These are phyloP conservation scores for Pythium inflatum DNA, from an alignment of 352 stramenopile genomes.

Conservation along the genomic window DNA sequence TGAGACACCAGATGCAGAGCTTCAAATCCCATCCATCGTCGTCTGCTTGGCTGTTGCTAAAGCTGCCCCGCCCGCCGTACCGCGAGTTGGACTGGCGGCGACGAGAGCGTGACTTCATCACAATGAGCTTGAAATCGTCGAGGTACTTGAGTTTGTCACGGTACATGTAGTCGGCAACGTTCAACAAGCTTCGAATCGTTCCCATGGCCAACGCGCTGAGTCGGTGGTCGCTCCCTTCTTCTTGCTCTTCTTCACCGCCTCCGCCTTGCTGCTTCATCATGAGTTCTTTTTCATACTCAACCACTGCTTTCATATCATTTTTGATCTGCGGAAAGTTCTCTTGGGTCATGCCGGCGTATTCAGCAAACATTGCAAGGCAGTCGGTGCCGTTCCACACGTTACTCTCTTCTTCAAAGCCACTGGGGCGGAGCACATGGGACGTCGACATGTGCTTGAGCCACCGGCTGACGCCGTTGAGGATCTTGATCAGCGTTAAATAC, in stretches of 20 bases:
- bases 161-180: conserved; percentile 82
- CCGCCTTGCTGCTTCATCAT: conserved; percentile 12
- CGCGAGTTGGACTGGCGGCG: conserved; percentile 20
- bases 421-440: conserved; percentile 55
- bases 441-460: conserved; percentile 58
- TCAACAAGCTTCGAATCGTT: conserved; percentile 64
- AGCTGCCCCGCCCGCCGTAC: conserved; percentile 7
- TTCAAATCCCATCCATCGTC: conserved; percentile 60
- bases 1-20: conserved; percentile 87
- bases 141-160: conserved; percentile 78
- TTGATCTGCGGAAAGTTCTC: conserved; percentile 53
- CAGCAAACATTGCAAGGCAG: conserved; percentile 70
- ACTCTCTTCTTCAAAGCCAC: conserved; percentile 75
- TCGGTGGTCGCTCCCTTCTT: conserved; percentile 27
- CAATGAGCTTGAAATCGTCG: conserved; percentile 82
- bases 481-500: conserved; percentile 53
- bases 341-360: conserved; percentile 59
- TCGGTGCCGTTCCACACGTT: conserved; percentile 69
- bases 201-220: conserved; percentile 59
- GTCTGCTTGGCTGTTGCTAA: conserved; percentile 29
- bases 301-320: conserved; percentile 48
- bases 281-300: conserved; percentile 62
- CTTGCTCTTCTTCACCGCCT: background rate
- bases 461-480: conserved; percentile 64
- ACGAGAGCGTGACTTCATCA: conserved; percentile 44